These are phyloP conservation scores for Fusarium palustre DNA, from an alignment of 2,329 filamentous ascomycete genomes.

Conservation along the genomic window DNA sequence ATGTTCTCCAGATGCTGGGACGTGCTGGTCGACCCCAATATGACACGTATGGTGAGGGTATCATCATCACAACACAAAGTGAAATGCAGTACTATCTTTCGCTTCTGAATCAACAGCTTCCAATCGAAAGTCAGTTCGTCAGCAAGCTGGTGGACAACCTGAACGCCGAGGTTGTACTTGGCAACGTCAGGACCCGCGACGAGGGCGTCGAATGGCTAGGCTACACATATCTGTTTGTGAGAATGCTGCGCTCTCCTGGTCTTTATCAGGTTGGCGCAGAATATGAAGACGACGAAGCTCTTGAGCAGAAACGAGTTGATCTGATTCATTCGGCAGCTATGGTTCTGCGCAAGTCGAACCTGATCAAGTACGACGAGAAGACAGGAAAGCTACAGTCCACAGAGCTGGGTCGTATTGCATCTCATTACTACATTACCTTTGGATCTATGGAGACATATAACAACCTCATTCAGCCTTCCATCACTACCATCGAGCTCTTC, in stretches of 20 bases:
- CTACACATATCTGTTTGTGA: constrained; percentile 97
- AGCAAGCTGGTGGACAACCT: constrained; percentile 94
- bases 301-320: constrained; percentile 98
- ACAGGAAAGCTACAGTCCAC: constrained; percentile 89
- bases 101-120: constrained; percentile 94
- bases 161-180: constrained; percentile 95
- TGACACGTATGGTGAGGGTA: constrained; percentile 97
- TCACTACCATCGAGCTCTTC: constrained; percentile 95
- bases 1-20: constrained; percentile 98
- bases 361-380: constrained; percentile 96
- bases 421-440: constrained; percentile 98
- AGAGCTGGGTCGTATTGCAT: constrained; percentile 93
- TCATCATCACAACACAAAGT: constrained; percentile 95
- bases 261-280: constrained; percentile 96
- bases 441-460: constrained; percentile 98
- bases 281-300: constrained; percentile 89
- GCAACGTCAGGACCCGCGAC: constrained; percentile 89
- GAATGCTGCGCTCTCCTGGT: constrained; percentile 95
- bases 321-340: constrained; percentile 92
- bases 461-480: constrained; percentile 90
- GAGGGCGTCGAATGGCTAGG: constrained; percentile 99
- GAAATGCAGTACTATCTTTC: constrained; percentile 99
- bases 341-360: constrained; percentile 85
- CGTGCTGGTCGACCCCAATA: constrained; percentile 96
- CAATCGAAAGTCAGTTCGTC: constrained; percentile 96